Evolutionary conservation across 2,329 filamentous ascomycete species (phyloP), one percentile per base, ranked within the genome.

Genomic region (Simplicillium aogashimaense): DNA sequence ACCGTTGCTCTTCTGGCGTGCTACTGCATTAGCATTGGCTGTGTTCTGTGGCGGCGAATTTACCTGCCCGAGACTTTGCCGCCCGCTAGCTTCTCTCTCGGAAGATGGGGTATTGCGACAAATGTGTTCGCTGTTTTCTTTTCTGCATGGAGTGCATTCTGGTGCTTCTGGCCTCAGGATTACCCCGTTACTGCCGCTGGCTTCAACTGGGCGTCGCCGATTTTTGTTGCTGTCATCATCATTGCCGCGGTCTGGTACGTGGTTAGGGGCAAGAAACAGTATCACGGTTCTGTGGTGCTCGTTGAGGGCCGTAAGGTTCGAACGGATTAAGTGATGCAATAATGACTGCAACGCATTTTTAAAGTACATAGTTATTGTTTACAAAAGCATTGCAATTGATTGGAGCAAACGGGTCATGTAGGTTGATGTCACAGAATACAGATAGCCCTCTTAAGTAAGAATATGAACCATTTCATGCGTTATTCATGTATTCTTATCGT

Each of bases 91-190:
- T 47, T 47, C 15, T 43, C 43, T 3, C 20, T 47, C 13, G 45
- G 45, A 15, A 38, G 18, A 36, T 44, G 34, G 33, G 45, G 45
- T 11, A 14, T 44, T 3, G 38, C 39, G 4, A 38, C 38, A 2
- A 46, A 46, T 29, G 18, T 34, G 2, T 18, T 18, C 8, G 45
- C 45, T 3, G 34, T 44, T 5, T 9, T 38, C 5, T 43, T 33
- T 34, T 42, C 38, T 10, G 3, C 37, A 7, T 46, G 43, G 37
- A 39, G 38, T 5, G 44, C 44, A 17, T 44, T 46, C 38, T 46
- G 42, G 45, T 43, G 40, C 28, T 46, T 46, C 30, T 46, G 45
- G 45, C 45, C 45, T n/a, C 38, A 43, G 25, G 35, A 33, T 2
- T 41, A 42, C 18, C 38, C 40, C 2, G 43, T 44, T 8, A 44